Percentiles rank a stretch among this genome's conserved stretches.
These are phyloP conservation scores for Fimicolochytrium jonesii DNA, from an alignment of 192 early-diverging fungal genomes.

Conservation along the genomic window DNA sequence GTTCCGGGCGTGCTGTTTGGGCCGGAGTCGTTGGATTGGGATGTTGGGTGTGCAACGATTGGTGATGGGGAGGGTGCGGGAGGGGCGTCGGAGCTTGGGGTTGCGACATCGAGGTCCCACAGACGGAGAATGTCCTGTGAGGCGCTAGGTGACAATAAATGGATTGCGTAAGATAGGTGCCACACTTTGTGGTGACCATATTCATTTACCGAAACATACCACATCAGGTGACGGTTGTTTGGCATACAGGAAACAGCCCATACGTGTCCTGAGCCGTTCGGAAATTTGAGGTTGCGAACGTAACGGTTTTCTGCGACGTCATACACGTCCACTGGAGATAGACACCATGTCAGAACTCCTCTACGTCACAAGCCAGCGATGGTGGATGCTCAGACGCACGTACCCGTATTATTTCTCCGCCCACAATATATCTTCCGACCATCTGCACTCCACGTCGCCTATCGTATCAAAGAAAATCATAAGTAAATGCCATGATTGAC, in stretches of 20 bases:
- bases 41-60: neutral
- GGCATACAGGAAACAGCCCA: slow-evolving; percentile 69
- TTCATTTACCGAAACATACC: slow-evolving; percentile 43
- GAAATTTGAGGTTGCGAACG: slow-evolving; percentile 73
- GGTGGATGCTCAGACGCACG: no score
- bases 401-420: slow-evolving; percentile 79
- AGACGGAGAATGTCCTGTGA: slow-evolving; percentile 90
- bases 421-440: slow-evolving; percentile 79
- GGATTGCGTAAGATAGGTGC: no score
- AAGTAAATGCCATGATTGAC: no score
- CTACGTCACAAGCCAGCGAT: no score
- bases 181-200: neutral
- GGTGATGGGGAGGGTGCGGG: neutral
- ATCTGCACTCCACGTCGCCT: slow-evolving; percentile 81
- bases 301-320: slow-evolving; percentile 63
- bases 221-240: slow-evolving; percentile 77
- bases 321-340: slow-evolving; percentile 91
- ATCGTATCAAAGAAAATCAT: no score
- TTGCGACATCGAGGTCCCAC: slow-evolving; percentile 65
- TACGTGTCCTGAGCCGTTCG: slow-evolving; percentile 84
- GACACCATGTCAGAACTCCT: no score
- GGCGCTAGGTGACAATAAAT: slow-evolving; percentile 46
- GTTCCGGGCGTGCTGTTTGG: neutral
- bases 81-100: neutral
- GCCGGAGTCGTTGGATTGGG: no score